Percentiles rank a stretch among this genome's conserved stretches.
Conservation (phyloP, 192 early-diverging fungal genomes). For the Entomortierella chlamydospora region DNA sequence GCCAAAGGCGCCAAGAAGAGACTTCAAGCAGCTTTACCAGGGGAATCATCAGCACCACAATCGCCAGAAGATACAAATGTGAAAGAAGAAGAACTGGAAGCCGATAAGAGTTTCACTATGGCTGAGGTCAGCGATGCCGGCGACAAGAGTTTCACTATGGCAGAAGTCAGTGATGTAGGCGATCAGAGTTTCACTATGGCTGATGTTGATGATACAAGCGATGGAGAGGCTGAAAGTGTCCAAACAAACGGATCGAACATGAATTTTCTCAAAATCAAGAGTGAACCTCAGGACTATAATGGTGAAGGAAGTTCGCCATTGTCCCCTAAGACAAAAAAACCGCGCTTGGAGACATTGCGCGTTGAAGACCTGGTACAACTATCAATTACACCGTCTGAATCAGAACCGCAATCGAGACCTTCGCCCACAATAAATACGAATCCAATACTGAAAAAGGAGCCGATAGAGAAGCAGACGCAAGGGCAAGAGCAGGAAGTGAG, state of each 20-base stretch:
- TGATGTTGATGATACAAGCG: too few relatives aligned
- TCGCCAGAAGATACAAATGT: background rate
- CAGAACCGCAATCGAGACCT: background rate
- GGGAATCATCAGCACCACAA: background rate
- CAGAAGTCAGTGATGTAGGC: too few relatives aligned
- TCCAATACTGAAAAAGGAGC: background rate
- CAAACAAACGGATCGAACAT: background rate
- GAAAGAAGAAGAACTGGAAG: too few relatives aligned
- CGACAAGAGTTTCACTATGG: too few relatives aligned
- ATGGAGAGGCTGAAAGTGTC: background rate
- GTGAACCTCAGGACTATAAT: background rate
- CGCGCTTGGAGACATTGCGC: slow-evolving; percentile 3
- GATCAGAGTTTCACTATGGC: too few relatives aligned
- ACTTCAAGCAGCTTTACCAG: background rate
- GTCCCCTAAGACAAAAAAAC: slow-evolving; percentile 1
- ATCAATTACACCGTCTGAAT: background rate
- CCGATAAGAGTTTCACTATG: background rate
- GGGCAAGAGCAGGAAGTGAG: slow-evolving; percentile 3
- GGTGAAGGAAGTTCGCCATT: background rate
- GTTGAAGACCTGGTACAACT: slow-evolving; percentile 9
- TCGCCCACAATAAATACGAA: background rate
- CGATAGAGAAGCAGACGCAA: background rate
- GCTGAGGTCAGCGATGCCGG: background rate
- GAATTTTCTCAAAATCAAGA: background rate
- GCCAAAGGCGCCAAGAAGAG: slow-evolving; percentile 23